phyloP scores from a whole-genome alignment of 148 eudicot species.

The Nyssa sinensis region DNA sequence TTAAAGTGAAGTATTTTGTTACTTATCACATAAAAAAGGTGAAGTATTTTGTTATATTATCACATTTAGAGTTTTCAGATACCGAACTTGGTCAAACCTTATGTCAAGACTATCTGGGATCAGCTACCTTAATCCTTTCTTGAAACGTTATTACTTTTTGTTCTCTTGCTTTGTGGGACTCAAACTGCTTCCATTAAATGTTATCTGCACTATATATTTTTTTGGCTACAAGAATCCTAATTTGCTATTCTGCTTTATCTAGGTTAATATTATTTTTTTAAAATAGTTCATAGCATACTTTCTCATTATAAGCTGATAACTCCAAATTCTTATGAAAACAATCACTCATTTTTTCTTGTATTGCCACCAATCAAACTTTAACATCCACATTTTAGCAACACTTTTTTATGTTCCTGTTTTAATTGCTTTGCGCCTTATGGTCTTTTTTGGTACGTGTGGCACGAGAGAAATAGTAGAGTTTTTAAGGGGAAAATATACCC shows the following conservation, averaged over 20 bases:
- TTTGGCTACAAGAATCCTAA: background rate
- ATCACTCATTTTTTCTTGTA: background rate
- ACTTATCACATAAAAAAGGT: too few relatives aligned
- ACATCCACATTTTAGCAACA: background rate
- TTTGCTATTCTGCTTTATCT: too few relatives aligned
- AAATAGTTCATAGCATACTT: too few relatives aligned
- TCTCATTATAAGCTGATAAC: too few relatives aligned
- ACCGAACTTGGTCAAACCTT: background rate
- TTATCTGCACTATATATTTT: background rate
- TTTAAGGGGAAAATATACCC: too few relatives aligned
- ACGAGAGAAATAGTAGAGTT: too few relatives aligned
- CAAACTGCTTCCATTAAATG: background rate
- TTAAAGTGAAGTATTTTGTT: background rate
- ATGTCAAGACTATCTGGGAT: background rate
- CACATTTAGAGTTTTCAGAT: background rate
- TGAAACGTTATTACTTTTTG: background rate
- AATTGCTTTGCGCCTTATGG: too few relatives aligned
- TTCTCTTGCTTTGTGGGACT: background rate
- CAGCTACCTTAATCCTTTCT: background rate
- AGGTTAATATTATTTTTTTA: too few relatives aligned
- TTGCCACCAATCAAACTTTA: background rate
- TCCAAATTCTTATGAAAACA: too few relatives aligned
- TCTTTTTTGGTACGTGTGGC: too few relatives aligned
- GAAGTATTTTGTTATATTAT: background rate
- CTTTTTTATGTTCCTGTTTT: background rate